A percentile compares a stretch with the other conserved stretches of the same genome.
phyloP scores from a whole-genome alignment of 2,329 filamentous ascomycete genomes.

The Lasiodiplodia theobromae region DNA sequence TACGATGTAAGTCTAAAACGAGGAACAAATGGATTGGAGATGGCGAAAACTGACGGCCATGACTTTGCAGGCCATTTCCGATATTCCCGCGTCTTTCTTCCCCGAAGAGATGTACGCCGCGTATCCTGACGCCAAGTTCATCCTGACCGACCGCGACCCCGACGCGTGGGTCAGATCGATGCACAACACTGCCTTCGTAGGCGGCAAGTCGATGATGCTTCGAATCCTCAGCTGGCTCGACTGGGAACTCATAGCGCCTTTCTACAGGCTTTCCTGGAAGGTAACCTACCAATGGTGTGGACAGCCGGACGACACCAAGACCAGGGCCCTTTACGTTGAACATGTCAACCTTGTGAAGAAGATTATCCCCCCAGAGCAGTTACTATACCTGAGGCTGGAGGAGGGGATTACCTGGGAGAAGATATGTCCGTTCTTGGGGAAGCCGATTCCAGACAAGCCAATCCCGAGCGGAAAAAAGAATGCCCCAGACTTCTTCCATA shows the following conservation, averaged over 20 bases:
- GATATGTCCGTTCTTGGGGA: conserved; percentile 40
- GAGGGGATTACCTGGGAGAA: conserved; percentile 39
- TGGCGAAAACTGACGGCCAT: not conserved
- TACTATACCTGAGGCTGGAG: conserved; percentile 39
- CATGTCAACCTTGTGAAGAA: conserved; percentile 34
- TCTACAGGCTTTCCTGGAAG: not conserved
- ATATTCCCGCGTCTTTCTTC: conserved; percentile 32
- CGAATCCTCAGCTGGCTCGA: not conserved
- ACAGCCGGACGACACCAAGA: conserved; percentile 4
- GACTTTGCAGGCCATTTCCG: conserved; percentile 31
- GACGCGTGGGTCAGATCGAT: conserved; percentile 28
- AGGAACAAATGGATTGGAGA: not conserved
- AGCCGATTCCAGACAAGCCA: conserved; percentile 34
- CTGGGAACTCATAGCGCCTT: not conserved
- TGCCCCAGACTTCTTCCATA: not conserved
- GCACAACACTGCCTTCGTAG: conserved; percentile 24
- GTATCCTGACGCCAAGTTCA: conserved; percentile 36
- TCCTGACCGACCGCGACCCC: conserved; percentile 31
- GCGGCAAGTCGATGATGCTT: not conserved
- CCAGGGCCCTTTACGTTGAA: conserved; percentile 21
- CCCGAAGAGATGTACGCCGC: conserved; percentile 34
- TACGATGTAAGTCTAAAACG: conserved; percentile 29
- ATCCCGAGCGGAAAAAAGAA: conserved; percentile 19
- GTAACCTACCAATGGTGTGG: not conserved
- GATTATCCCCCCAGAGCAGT: conserved; percentile 35